phyloP scores from a whole-genome alignment of 1,139 yeast species.

The Saccharomyces pastorianus region DNA sequence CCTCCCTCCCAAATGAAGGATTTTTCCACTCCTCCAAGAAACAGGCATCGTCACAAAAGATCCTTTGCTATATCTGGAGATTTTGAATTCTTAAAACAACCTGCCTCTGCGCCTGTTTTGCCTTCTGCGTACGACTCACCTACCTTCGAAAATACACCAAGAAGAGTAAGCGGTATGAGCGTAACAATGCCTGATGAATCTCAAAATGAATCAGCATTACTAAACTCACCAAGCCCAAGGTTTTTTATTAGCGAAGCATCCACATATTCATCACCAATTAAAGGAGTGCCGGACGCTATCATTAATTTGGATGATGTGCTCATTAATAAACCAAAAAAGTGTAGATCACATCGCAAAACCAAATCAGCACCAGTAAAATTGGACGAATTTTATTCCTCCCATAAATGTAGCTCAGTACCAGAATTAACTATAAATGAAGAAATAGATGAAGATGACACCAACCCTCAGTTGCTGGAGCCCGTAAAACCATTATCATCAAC shows the following conservation, averaged over 20 bases:
- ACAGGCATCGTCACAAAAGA: slow-evolving; percentile 57
- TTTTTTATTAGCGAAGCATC: slow-evolving; percentile 31
- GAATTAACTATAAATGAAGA: slow-evolving; percentile 1
- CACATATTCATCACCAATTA: slow-evolving; percentile 24
- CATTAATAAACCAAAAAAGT: slow-evolving; percentile 24
- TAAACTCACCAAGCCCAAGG: slow-evolving; percentile 20
- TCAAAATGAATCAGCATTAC: slow-evolving; percentile 1
- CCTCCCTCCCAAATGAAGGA: background rate
- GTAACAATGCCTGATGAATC: background rate
- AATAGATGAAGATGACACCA: background rate
- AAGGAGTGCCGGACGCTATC: slow-evolving; percentile 51
- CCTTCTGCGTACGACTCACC: background rate
- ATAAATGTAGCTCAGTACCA: slow-evolving; percentile 2
- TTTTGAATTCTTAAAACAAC: slow-evolving; percentile 39
- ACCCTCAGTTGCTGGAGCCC: background rate
- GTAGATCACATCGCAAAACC: slow-evolving; percentile 36
- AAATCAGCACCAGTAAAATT: slow-evolving; percentile 43
- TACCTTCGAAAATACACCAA: background rate
- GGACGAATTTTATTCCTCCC: slow-evolving; percentile 15
- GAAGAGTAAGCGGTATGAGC: background rate
- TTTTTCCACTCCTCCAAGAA: slow-evolving; percentile 23
- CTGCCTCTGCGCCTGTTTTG: slow-evolving; percentile 6
- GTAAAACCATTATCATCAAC: background rate
- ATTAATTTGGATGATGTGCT: slow-evolving; percentile 57
- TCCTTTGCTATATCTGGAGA: slow-evolving; percentile 72